Evolutionary conservation across 2,329 filamentous ascomycete genomes (phyloP).

Genomic region (Coniella vitis): DNA sequence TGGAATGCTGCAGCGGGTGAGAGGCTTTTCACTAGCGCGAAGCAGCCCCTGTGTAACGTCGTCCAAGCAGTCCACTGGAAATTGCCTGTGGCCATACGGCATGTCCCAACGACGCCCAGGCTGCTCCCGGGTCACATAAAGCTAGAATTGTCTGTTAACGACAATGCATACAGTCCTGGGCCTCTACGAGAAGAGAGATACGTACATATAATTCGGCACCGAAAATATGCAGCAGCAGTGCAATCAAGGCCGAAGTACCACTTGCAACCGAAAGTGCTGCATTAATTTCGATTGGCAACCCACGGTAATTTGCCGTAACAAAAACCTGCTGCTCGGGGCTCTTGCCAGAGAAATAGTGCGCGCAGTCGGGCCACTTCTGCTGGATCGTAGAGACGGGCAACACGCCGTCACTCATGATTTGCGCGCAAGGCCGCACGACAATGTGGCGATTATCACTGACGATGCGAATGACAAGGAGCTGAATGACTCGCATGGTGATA

Average conservation of each 20-base stretch:
- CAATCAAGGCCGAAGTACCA: constrained; percentile 46
- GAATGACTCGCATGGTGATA: constrained; percentile 44
- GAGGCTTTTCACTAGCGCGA: no score
- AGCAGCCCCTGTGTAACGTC: no score
- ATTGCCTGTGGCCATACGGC: constrained; percentile 32
- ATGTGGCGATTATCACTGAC: constrained; percentile 27
- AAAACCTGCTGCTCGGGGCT: constrained; percentile 22
- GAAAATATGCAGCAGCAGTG: constrained; percentile 42
- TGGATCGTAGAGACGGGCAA: constrained; percentile 23
- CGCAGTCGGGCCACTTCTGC: constrained; percentile 38
- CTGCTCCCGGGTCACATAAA: constrained; percentile 27
- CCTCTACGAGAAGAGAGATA: no score
- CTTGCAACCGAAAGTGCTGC: constrained; percentile 42
- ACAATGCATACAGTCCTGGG: no score
- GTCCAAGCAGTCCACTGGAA: no score
- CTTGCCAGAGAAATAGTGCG: constrained; percentile 27
- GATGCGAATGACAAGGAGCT: constrained; percentile 34
- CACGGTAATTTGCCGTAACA: constrained; percentile 28
- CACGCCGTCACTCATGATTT: constrained; percentile 36
- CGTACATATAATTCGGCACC: constrained; percentile 42
- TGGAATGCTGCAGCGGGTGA: no score
- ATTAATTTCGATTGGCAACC: constrained; percentile 26
- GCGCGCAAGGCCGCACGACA: constrained; percentile 34
- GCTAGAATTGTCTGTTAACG: no score
- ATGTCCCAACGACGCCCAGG: constrained; percentile 46